These are phyloP conservation scores for Lactarius deliciosus DNA, from an alignment of 768 basidiomycete species.

Conservation along the genomic window DNA sequence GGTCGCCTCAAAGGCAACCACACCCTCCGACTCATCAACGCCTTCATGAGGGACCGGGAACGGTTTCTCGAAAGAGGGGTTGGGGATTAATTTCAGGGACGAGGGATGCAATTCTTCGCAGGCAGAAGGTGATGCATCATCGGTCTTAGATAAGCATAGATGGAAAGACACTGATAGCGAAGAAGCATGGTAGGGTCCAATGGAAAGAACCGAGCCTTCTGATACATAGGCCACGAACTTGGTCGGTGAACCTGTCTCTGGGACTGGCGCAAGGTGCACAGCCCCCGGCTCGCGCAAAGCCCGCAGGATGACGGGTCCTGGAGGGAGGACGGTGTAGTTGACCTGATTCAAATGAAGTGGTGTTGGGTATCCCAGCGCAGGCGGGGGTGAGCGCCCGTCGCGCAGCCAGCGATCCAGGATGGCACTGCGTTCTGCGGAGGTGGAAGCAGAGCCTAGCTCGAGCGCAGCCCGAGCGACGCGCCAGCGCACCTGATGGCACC, in stretches of 20 bases:
- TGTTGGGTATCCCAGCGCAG: constrained; percentile 8
- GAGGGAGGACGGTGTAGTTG: constrained; percentile 40
- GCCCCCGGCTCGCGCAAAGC: constrained; percentile 43
- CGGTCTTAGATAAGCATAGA: constrained; percentile 40
- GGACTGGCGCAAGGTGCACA: constrained; percentile 54
- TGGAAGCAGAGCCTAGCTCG: constrained; percentile 50
- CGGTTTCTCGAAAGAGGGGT: constrained; percentile 47
- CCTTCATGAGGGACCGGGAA: constrained; percentile 73
- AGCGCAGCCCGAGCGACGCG: constrained; percentile 77
- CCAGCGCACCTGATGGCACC: constrained; percentile 98
- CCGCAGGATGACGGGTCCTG: constrained; percentile 43
- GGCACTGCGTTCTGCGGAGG: constrained; percentile 35
- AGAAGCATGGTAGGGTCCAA: constrained; percentile 50
- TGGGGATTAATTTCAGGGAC: constrained; percentile 61
- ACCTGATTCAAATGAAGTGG: constrained; percentile 14
- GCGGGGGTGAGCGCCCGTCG: constrained; percentile 53
- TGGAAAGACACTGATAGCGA: constrained; percentile 50
- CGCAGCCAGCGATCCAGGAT: constrained; percentile 68
- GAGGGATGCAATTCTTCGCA: constrained; percentile 39
- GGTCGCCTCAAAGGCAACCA: constrained; percentile 60
- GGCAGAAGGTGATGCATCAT: constrained; percentile 6
- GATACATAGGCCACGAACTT: constrained; percentile 60
- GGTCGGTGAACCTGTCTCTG: constrained; percentile 26
- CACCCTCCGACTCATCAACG: constrained; percentile 70
- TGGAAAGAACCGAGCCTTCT: constrained; percentile 50